A percentile compares a stretch with the other conserved stretches of the same genome.
Conservation (phyloP, 2,329 filamentous ascomycete genomes). For the Purpureocillium takamizusanense region DNA sequence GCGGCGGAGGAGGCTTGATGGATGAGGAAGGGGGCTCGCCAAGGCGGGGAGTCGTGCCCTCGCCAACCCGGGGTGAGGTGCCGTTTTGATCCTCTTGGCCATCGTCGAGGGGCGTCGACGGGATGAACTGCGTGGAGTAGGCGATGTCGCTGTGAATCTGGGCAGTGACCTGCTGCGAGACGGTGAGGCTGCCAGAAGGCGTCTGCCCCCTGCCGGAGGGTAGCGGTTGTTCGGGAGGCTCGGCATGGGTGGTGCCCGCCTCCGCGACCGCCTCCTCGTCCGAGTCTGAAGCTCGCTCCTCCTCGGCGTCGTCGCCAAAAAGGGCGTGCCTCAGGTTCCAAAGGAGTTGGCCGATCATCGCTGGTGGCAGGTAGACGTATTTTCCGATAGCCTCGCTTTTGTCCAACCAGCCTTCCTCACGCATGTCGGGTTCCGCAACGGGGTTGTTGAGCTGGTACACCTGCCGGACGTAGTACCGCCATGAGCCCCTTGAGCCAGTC, state of each 20-base stretch:
- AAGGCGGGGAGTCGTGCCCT: too few species aligned
- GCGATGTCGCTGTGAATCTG: conserved; percentile 39
- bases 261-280: not conserved
- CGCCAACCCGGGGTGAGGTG: not conserved
- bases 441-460: conserved; percentile 57
- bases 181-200: conserved; percentile 18
- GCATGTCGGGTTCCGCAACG: conserved; percentile 40
- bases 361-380: conserved; percentile 46
- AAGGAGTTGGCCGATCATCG: conserved; percentile 46
- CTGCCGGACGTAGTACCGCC: conserved; percentile 24
- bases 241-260: not conserved
- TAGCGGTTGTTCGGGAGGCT: not conserved
- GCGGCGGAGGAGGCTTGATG: conserved; percentile 10
- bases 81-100: conserved; percentile 5
- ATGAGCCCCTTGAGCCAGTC: conserved; percentile 22
- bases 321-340: conserved; percentile 49
- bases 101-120: conserved; percentile 20
- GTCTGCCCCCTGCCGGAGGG: not conserved
- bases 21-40: conserved; percentile 3
- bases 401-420: conserved; percentile 44
- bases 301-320: conserved; percentile 17
- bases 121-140: conserved; percentile 27
- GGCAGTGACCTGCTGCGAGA: conserved; percentile 43
- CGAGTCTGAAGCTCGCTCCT: conserved; percentile 4
- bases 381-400: conserved; percentile 31